Evolutionary conservation across 2,329 filamentous ascomycete genomes (phyloP), one percentile per base, ranked within the genome.

Genomic region (Stachybotrys chlorohalonatus): DNA sequence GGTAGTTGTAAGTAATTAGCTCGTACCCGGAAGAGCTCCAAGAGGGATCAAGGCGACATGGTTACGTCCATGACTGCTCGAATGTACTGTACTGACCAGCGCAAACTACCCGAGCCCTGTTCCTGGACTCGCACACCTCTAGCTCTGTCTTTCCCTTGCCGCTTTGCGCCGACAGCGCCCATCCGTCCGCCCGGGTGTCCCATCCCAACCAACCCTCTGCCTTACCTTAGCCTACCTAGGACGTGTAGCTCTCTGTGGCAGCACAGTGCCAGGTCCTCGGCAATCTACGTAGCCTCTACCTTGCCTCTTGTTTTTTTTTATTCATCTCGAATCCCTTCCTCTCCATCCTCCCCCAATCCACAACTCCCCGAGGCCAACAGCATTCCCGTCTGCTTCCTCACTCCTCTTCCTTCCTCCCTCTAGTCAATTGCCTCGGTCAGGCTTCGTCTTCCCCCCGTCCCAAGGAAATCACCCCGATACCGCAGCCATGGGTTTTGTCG

Each of bases 401-500:
- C 50, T 52, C 50, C 36, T 52, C 36, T 32, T 36, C 50, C 30
- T 6, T 16, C 50, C 15, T 24, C 16, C 17, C 46, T 47, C 46
- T 16, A 32, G 49, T 15, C 49, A 47, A 52, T 56, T 52, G 52
- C 42, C 53, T 36, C 47, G 53, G 52, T 53, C 55, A 49, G 24
- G 46, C 59, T 54, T 53, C 59, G 55, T 51, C 50, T 49, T 52
- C 54, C 55, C 56, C 49, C 58, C 62, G 58, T 60, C 58, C 57
- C 51, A 45, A 54, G 46, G 56, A 50, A 54, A 36, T 53, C 55
- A 53, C 52, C 31, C 49, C 45, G 55, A 51, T 57, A 58, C 63
- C 64, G 70, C 72, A 74, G 80, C 73, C 80, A 96, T 96, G 92
- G 89, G 90, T 74, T 88, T 89, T 70, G 85, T 93, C 74, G 86